Evolutionary conservation across 2,329 filamentous ascomycete species (phyloP), one percentile per base, ranked within the genome.

Genomic region (Monosporascus sp.): DNA sequence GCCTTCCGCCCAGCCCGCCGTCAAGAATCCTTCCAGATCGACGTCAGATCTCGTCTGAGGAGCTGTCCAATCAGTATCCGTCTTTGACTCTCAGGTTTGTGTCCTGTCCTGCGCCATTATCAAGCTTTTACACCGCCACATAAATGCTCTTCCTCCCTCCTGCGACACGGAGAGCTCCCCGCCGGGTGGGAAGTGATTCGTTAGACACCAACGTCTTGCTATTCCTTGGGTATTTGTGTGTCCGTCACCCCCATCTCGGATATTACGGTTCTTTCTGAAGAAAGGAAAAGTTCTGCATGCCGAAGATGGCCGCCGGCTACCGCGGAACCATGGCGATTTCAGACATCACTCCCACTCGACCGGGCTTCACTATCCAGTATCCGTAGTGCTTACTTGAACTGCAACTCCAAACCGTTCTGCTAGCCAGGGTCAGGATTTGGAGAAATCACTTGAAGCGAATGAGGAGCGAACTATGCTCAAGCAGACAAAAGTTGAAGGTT

Each of bases 1-100:
- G 7, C 27, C 43, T 46, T 16, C 22, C 11, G 5, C 22, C n/a
- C n/a, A n/a, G n/a, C 38, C 5, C n/a, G 5, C 22, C n/a, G 59
- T 60, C 59, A 59, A 61, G 63, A 63, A 65, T 57, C 57, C 48
- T 64, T 65, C 64, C 50, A 64, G 60, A 61, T 63, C 58, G 55
- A 59, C 60, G 46, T 56, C 50, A 20, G 40, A 43, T 43, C 40
- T 11, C 9, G 20, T 20, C 40, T 43, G 40, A 43, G n/a, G 8
- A 5, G 40, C 5, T 24, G 9, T 14, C 27, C 27, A 31, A 31
- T 31, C 27, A 14, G 27, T 14, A 31, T 14, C 38, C 17, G 38
- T 41, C 17, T 8, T 5, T 20, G 3, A 9, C 27, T 4, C 27
- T 31, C 27, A 11, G 27, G 9, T 11, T 31, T 31, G 27, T 11